These are phyloP conservation scores for Pseudogymnoascus sp. DNA, from an alignment of 2,329 filamentous ascomycete species.

Conservation along the genomic window DNA sequence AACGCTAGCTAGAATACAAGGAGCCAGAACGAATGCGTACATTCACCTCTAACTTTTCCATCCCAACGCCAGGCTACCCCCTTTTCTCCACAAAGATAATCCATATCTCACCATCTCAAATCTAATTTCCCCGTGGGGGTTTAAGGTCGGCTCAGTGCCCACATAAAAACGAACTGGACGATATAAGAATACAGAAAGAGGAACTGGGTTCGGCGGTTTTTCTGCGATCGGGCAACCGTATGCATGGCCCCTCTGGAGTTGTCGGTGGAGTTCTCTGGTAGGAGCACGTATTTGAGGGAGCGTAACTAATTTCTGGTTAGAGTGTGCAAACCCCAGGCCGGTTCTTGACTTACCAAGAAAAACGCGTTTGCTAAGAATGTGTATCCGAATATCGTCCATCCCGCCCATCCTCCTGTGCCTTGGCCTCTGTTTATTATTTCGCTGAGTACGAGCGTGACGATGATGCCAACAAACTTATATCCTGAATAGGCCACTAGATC, in stretches of 20 bases:
- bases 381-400: slow-evolving; percentile 84
- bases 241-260: slow-evolving; percentile 51
- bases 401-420: slow-evolving; percentile 79
- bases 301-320: slow-evolving; percentile 55
- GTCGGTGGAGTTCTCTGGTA: slow-evolving; percentile 70
- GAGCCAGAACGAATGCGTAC: neutral
- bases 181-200: slow-evolving; percentile 91
- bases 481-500: slow-evolving; percentile 94
- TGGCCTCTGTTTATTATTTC: slow-evolving; percentile 70
- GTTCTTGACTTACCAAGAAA: slow-evolving; percentile 62
- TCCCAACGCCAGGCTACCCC: neutral
- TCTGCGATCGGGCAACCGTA: slow-evolving; percentile 73
- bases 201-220: slow-evolving; percentile 82
- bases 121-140: neutral
- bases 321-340: neutral
- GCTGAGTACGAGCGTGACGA: slow-evolving; percentile 72
- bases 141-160: slow-evolving; percentile 52
- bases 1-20: slow-evolving; percentile 4
- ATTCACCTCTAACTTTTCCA: slow-evolving; percentile 6
- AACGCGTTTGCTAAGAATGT: slow-evolving; percentile 91
- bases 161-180: slow-evolving; percentile 93
- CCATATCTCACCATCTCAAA: neutral
- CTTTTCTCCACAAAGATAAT: neutral
- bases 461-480: slow-evolving; percentile 98
- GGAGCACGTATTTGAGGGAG: slow-evolving; percentile 88